Percentiles rank a stretch among this genome's conserved stretches.
Evolutionary conservation across 257 asterid genomes (phyloP).

Genomic region (Ballota nigra): DNA sequence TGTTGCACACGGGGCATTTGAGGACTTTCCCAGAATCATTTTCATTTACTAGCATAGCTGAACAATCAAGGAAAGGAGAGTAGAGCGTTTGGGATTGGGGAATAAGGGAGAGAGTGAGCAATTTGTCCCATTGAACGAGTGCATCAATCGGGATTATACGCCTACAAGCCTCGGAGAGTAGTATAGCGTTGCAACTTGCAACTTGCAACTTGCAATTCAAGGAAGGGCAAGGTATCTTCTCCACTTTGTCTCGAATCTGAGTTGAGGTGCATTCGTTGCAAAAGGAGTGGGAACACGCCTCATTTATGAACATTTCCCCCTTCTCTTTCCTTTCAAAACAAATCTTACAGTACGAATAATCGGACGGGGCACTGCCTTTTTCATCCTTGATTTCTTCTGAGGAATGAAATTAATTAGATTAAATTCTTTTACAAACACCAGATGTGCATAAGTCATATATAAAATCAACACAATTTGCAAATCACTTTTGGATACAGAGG

Average conservation of each 20-base stretch:
- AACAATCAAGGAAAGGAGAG: slow-evolving; percentile 67
- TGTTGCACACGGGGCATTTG: slow-evolving; percentile 48
- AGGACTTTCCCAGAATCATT: slow-evolving; percentile 22
- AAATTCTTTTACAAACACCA: no score
- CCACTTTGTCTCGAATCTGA: slow-evolving; percentile 43
- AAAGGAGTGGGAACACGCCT: no score
- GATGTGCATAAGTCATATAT: no score
- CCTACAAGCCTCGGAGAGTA: slow-evolving; percentile 40
- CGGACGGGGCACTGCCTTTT: no score
- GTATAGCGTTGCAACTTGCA: no score
- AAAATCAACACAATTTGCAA: no score
- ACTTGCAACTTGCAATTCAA: slow-evolving; percentile 46
- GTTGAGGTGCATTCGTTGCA: slow-evolving; percentile 57
- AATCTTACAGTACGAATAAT: no score
- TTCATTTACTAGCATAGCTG: slow-evolving; percentile 59
- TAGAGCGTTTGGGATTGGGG: slow-evolving; percentile 59
- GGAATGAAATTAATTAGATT: no score
- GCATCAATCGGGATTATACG: slow-evolving; percentile 44
- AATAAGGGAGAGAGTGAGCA: slow-evolving; percentile 47
- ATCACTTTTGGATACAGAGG: no score
- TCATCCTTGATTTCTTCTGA: no score
- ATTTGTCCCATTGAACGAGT: slow-evolving; percentile 55
- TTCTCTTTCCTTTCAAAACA: no score
- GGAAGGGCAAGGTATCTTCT: slow-evolving; percentile 46
- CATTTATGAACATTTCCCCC: no score